phyloP scores from a whole-genome alignment of 768 basidiomycete species.

The Leccinellum rugosiceps region DNA sequence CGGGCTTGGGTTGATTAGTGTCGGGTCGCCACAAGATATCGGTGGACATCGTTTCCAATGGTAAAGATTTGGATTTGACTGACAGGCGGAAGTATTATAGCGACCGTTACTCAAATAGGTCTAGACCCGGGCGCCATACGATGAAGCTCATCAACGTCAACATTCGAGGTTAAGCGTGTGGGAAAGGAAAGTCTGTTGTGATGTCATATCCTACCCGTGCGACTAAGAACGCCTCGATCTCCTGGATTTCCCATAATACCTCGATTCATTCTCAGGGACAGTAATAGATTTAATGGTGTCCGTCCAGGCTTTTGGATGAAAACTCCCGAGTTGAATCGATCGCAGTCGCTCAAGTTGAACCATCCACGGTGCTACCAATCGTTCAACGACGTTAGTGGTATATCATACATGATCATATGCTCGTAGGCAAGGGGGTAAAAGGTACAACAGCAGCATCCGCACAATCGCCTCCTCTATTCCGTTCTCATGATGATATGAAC shows the following conservation, averaged over 20 bases:
- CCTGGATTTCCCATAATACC: too few relatives aligned
- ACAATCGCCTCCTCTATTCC: conserved; percentile 37
- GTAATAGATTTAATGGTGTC: not conserved
- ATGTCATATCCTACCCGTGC: too few relatives aligned
- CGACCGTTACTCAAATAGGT: not conserved
- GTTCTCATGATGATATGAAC: conserved; percentile 93
- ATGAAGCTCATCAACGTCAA: too few relatives aligned
- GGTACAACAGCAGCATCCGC: conserved; percentile 3
- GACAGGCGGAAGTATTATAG: not conserved
- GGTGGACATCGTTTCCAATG: conserved; percentile 12
- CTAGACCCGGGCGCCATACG: too few relatives aligned
- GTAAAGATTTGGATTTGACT: not conserved
- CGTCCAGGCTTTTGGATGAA: too few relatives aligned
- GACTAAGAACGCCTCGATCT: too few relatives aligned
- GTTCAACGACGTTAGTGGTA: not conserved
- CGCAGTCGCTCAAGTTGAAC: not conserved
- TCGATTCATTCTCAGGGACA: not conserved
- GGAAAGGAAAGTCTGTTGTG: not conserved
- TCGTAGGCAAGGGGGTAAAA: not conserved
- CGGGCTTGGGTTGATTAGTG: conserved; percentile 22
- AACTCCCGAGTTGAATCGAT: too few relatives aligned
- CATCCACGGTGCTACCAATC: too few relatives aligned
- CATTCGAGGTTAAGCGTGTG: not conserved
- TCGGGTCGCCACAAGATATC: conserved; percentile 42
- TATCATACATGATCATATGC: conserved; percentile 2